These are phyloP conservation scores for Takashimella koratensis DNA, from an alignment of 1,284 basidiomycete genomes.

Conservation along the genomic window DNA sequence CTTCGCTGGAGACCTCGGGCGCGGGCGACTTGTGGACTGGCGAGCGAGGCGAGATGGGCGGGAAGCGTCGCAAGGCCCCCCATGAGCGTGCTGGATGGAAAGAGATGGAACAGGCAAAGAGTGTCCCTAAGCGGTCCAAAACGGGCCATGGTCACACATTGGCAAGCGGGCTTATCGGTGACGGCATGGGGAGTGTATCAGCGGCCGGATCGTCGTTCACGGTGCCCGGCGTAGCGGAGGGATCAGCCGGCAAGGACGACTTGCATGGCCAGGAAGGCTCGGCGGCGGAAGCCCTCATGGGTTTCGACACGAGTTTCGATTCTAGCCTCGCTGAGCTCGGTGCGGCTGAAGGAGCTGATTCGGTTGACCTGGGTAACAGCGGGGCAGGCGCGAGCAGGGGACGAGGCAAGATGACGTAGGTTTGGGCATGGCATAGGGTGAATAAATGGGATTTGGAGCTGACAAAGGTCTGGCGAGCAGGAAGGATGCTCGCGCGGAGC, in stretches of 20 bases:
- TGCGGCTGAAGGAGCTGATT: no score
- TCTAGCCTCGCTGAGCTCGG: background rate
- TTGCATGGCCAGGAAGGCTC: background rate
- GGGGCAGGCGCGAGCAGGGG: no score
- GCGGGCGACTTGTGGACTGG: background rate
- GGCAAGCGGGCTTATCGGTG: background rate
- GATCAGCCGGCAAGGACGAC: background rate
- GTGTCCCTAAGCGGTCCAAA: constrained; percentile 6
- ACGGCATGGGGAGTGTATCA: background rate
- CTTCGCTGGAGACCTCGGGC: background rate
- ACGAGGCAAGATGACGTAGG: no score
- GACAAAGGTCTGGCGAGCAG: no score
- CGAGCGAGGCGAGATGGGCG: constrained; percentile 45
- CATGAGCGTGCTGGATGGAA: constrained; percentile 45
- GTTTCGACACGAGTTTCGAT: background rate
- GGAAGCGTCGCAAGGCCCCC: constrained; percentile 38
- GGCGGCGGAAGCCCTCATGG: constrained; percentile 1
- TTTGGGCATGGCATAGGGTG: no score
- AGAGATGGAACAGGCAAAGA: constrained; percentile 33
- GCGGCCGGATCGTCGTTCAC: background rate
- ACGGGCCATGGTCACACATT: constrained; percentile 6
- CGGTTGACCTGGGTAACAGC: no score
- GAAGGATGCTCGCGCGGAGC: constrained; percentile 38
- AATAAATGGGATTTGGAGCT: no score
- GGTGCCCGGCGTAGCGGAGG: background rate